Conservation (phyloP, 306 rosid genomes). For the Sechiopsis laciniata region DNA sequence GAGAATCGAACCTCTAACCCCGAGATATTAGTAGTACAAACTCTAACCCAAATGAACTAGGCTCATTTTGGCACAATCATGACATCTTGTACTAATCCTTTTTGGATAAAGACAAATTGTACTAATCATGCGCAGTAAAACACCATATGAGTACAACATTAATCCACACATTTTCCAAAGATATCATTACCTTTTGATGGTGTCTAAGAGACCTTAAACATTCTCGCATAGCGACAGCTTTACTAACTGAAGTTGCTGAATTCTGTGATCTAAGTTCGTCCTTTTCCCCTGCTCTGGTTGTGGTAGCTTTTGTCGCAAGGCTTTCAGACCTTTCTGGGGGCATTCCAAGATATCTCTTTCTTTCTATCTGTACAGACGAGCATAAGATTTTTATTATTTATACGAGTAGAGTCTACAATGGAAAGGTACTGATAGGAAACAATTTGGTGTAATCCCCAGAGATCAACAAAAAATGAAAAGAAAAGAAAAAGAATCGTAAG, state of each 20-base stretch:
- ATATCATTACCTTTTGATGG: constrained; percentile 74
- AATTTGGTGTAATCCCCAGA: not conserved
- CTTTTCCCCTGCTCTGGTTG: constrained; percentile 23
- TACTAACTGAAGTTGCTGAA: constrained; percentile 7
- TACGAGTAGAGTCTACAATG: not conserved
- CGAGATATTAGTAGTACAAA: not conserved
- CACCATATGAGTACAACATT: not conserved
- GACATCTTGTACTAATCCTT: not conserved
- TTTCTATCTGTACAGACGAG: constrained; percentile 44
- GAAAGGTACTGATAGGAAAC: not conserved
- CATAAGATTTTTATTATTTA: not conserved
- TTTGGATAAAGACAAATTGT: too few relatives aligned
- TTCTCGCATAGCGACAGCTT: constrained; percentile 71
- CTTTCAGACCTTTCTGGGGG: constrained; percentile 35
- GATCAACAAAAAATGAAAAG: not conserved
- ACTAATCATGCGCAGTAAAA: not conserved
- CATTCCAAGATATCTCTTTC: constrained; percentile 38
- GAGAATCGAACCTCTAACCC: too few relatives aligned
- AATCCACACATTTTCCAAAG: not conserved
- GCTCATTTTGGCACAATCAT: too few relatives aligned
- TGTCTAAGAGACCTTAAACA: constrained; percentile 87
- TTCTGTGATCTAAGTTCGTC: constrained; percentile 48
- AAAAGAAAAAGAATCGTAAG: not conserved
- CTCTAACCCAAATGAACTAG: not conserved
- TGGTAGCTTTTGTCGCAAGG: constrained; percentile 23